phyloP scores from a whole-genome alignment of 2,329 filamentous ascomycete genomes.

The Cercospora berteroae region DNA sequence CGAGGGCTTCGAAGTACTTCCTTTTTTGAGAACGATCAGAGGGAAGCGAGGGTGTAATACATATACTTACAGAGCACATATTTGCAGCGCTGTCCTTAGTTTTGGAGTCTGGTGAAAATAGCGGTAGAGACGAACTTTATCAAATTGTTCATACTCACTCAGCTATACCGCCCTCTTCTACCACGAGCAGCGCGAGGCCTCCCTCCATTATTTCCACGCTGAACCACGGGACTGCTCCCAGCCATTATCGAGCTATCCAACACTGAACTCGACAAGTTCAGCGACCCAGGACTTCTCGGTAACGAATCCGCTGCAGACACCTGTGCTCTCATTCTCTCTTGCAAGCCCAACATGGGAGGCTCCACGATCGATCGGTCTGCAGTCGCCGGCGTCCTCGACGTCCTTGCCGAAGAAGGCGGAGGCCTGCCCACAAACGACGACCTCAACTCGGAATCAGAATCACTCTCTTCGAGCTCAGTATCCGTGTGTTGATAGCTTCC shows the following conservation, averaged over 20 bases:
- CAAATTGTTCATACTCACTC: not conserved
- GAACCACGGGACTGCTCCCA: slow-evolving; percentile 39
- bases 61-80: not conserved
- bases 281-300: slow-evolving; percentile 35
- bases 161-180: slow-evolving; percentile 13
- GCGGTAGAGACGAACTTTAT: not conserved
- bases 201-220: slow-evolving; percentile 23
- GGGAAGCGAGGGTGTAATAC: not conserved
- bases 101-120: not conserved
- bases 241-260: slow-evolving; percentile 37
- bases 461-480: slow-evolving; percentile 49
- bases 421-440: slow-evolving; percentile 30
- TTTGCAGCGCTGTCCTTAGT: not conserved
- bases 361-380: slow-evolving; percentile 13
- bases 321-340: slow-evolving; percentile 35
- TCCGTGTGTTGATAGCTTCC: slow-evolving; percentile 57
- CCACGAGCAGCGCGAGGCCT: slow-evolving; percentile 8
- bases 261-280: slow-evolving; percentile 37
- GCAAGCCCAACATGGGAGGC: slow-evolving; percentile 24
- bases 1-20: not conserved
- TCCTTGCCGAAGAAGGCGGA: not conserved
- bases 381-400: slow-evolving; percentile 13
- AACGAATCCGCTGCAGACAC: slow-evolving; percentile 32
- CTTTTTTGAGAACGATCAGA: not conserved
- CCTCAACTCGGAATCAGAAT: slow-evolving; percentile 29